Evolutionary conservation across 768 basidiomycete genomes (phyloP), one percentile per base, ranked within the genome.

Genomic region (Termitomyces sp.): DNA sequence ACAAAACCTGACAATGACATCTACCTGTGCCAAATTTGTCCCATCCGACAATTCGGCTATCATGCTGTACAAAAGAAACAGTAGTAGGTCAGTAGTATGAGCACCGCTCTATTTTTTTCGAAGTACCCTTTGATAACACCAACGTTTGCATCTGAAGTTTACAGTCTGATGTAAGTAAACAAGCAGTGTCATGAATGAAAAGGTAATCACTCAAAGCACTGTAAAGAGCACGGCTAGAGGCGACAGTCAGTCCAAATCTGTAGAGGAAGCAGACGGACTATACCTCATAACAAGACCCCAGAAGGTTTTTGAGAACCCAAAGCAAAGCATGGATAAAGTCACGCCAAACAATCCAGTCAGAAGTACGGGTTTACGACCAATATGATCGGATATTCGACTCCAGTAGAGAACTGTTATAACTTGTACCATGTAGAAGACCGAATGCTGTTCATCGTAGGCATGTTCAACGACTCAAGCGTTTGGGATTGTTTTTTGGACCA

Each of bases 321-420:
- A 91, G 69, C 82, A 84, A 55, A 84, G 84, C 86, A 91, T 90
- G 0, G 88, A 89, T 4, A 82, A 40, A 0, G 86, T 82, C n/a
- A 90, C 70, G 5, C 90, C 90, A 28, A 81, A 70, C 3, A 92
- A 72, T 1, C 91, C 91, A 0, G 68, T 78, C 57, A 92, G 75
- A 62, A 92, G 83, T 28, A 92, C 83, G 0, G 91, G 90, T 66
- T 88, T 91, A 42, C 91, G 84, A 20, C 91, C 91, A 46, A 92
- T 71, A 50, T 79, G 76, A 64, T 92, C 91, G 8, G 90, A 91
- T 8, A 87, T 55, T n/a, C 87, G 82, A 68, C 88, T 86, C 89
- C 90, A 92, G 62, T 88, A 82, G 15, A 91, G 71, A 22, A 90
- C 84, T 1, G 88, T 90, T 56, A 84, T 69, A 0, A 88, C 89